Evolutionary conservation across 306 rosid species (phyloP), one percentile per base, ranked within the genome.

Genomic region (Acmispon strigosus): DNA sequence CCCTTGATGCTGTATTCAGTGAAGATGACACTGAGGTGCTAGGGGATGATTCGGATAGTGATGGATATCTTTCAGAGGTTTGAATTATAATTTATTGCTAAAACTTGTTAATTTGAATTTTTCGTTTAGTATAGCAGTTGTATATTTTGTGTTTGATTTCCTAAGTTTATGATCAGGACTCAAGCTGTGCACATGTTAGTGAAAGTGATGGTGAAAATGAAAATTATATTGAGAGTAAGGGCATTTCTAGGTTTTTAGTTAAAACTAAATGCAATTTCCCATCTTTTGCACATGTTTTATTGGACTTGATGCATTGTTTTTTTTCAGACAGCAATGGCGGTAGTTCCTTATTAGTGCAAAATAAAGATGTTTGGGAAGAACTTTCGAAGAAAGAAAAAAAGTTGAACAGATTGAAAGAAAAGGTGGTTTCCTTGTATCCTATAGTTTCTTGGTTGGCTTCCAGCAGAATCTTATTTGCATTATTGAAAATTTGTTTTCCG

Each of bases 61-160:
- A 91, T 78, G 97, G 87, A 54, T 94, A 80, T 85, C 88, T 94
- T 78, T 84, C 97, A 18, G 97, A 90, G 96, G 98, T 94, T 78
- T 74, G 53, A 15, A 70, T 29, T 36, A n/a, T 61, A 67, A 61
- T 73, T 66, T 64, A 14, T 71, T 65, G 37, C 37, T 42, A 2
- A 41, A 59, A 27, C 67, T 45, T 66, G 41, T 20, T 68, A 24
- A 54, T 9, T 49, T 69, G 52, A 27, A 12, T 34, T 48, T 73
- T 24, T 73, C 2, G 37, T 39, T 42, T 53, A 73, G 19, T 64
- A 55, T 36, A 50, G 63, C 39, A 15, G 4, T 78, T 50, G 58
- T 51, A 10, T 42, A 27, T 54, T 74, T 61, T 34, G 44, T 68
- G 55, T 50, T 76, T 79, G 58, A 75, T 70, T 65, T 72, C 52